Percentiles rank a stretch among this genome's conserved stretches.
phyloP scores from a whole-genome alignment of 768 basidiomycete species.

The Tephrocybe sp. region DNA sequence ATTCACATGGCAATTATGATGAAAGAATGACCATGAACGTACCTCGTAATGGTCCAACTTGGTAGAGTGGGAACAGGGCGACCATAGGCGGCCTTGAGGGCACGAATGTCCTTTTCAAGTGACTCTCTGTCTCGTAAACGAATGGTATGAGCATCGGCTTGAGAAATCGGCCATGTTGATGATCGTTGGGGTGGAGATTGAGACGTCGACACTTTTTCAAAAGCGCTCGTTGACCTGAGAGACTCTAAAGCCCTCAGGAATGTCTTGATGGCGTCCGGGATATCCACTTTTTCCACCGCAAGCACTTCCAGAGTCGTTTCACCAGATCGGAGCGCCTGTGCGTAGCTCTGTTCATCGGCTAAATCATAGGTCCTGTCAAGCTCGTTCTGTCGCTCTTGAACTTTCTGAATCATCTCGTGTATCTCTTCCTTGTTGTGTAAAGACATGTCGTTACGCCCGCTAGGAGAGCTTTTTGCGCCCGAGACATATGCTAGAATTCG shows the following conservation, averaged over 20 bases:
- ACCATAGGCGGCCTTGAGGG: conserved; percentile 2
- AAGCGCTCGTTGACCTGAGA: conserved; percentile 6
- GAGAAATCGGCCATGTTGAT: conserved; percentile 13
- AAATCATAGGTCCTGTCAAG: conserved; percentile 38
- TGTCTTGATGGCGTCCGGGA: conserved; percentile 56
- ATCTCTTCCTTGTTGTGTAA: conserved; percentile 10
- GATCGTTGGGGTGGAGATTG: conserved; percentile 2
- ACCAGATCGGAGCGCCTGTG: conserved; percentile 35
- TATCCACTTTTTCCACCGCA: conserved; percentile 40
- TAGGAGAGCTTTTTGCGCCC: not conserved
- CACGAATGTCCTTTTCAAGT: conserved; percentile 8
- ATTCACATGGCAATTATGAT: too few relatives aligned
- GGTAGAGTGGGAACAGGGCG: conserved; percentile 39
- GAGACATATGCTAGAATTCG: conserved; percentile 1
- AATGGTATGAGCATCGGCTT: not conserved
- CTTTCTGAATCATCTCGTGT: conserved; percentile 9
- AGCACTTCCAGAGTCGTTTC: conserved; percentile 41
- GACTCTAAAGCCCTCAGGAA: conserved; percentile 46
- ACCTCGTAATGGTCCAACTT: conserved; percentile 75
- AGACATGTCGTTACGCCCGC: not conserved
- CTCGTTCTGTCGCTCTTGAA: conserved; percentile 32
- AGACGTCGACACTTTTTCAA: conserved; percentile 6
- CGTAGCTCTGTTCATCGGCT: conserved; percentile 36
- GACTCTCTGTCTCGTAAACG: conserved; percentile 4
- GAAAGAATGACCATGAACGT: conserved; percentile 8